A percentile compares a stretch with the other conserved stretches of the same genome.
Conservation (phyloP, 257 asterid genomes). For the Solanum paucissectum region DNA sequence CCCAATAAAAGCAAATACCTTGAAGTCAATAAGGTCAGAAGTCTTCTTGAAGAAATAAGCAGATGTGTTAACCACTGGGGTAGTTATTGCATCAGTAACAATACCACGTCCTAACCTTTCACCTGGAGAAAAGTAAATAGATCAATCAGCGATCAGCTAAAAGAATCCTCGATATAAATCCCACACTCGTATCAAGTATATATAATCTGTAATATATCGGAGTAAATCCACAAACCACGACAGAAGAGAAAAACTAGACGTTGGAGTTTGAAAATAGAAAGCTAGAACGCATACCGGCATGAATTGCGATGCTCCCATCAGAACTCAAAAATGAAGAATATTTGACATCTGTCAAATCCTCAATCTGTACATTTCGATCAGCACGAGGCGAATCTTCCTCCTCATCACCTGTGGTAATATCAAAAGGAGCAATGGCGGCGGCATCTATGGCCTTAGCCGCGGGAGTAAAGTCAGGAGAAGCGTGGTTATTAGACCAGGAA, state of each 20-base stretch:
- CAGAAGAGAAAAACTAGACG: not conserved
- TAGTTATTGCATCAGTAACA: constrained; percentile 78
- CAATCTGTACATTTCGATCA: constrained; percentile 41
- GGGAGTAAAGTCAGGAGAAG: constrained; percentile 21
- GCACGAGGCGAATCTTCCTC: constrained; percentile 16
- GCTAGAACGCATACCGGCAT: constrained; percentile 53
- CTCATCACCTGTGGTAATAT: constrained; percentile 1
- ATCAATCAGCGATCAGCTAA: not conserved
- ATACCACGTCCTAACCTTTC: constrained; percentile 85
- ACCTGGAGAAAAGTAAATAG: constrained; percentile 32
- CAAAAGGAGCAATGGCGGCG: constrained; percentile 34
- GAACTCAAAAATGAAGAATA: constrained; percentile 58
- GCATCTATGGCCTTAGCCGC: constrained; percentile 65
- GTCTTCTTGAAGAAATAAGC: constrained; percentile 88
- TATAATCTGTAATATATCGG: not conserved
- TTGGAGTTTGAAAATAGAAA: not conserved
- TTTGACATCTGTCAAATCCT: constrained; percentile 30
- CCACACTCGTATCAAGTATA: not conserved
- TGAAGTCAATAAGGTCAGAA: constrained; percentile 76
- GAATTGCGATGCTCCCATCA: constrained; percentile 84
- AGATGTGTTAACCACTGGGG: constrained; percentile 86
- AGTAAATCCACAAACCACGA: not conserved
- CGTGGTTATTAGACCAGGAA: constrained; percentile 72
- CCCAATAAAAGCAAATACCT: constrained; percentile 34
- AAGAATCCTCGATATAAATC: not conserved